phyloP scores from a whole-genome alignment of 176 grass and related monocot genomes.

The Ensete ventricosum region DNA sequence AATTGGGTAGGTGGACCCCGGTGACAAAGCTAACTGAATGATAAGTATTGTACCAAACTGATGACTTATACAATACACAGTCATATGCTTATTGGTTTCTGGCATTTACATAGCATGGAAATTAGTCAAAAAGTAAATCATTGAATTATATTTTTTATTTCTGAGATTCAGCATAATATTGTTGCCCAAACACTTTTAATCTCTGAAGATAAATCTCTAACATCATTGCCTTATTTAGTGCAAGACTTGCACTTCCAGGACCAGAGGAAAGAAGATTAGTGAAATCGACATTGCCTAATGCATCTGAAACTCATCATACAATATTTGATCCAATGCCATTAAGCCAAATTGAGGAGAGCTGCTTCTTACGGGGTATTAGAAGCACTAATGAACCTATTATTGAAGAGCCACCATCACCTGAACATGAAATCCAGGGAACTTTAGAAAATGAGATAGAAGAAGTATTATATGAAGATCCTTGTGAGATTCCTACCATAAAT shows the following conservation, averaged over 20 bases:
- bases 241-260: constrained; percentile 68
- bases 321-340: constrained; percentile 16
- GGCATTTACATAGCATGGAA: no score
- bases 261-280: constrained; percentile 45
- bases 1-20: no score
- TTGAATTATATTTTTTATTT: not conserved
- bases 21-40: no score
- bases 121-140: no score
- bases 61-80: no score
- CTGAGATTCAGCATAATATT: not conserved
- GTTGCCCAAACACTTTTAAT: not conserved
- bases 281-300: constrained; percentile 31
- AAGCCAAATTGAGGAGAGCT: constrained; percentile 28
- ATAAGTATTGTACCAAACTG: no score
- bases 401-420: constrained; percentile 72
- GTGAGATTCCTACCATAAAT: constrained; percentile 70
- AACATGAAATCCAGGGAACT: constrained; percentile 26
- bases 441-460: constrained; percentile 64
- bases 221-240: constrained; percentile 20
- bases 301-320: constrained; percentile 26
- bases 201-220: not conserved
- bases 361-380: constrained; percentile 9
- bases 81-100: no score
- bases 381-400: constrained; percentile 62
- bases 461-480: constrained; percentile 39